Evolutionary conservation across 2,329 filamentous ascomycete genomes (phyloP).

Genomic region (Penicillium sp.): DNA sequence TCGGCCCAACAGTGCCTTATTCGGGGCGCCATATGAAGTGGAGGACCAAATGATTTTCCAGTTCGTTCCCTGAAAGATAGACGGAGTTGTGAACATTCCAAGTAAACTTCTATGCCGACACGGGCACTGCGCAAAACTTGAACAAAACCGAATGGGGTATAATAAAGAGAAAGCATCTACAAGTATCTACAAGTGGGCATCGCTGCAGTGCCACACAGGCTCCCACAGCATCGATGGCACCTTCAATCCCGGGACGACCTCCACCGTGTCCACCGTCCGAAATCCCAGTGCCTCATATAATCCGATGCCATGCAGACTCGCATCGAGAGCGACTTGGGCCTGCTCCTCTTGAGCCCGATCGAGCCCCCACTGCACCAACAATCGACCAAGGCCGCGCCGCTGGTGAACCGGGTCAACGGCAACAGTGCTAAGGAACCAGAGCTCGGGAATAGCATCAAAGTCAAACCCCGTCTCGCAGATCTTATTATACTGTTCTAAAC

Average conservation of each 20-base stretch:
- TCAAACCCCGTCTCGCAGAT: conserved; percentile 2
- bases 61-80: too few relatives aligned
- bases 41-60: too few relatives aligned
- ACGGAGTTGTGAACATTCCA: too few relatives aligned
- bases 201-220: too few relatives aligned
- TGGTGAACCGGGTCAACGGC: conserved; percentile 20
- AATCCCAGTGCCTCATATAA: conserved; percentile 14
- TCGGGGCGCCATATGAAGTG: too few relatives aligned
- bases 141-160: too few relatives aligned
- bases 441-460: conserved; percentile 3
- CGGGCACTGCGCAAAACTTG: too few relatives aligned
- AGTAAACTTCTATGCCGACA: too few relatives aligned
- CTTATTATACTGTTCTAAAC: conserved; percentile 5
- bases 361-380: conserved; percentile 22
- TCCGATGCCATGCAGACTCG: conserved; percentile 7
- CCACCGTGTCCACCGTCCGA: conserved; percentile 1
- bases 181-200: too few relatives aligned
- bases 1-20: too few relatives aligned
- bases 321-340: conserved; percentile 16
- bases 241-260: conserved; percentile 6
- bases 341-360: conserved; percentile 21
- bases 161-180: too few relatives aligned
- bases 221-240: conserved; percentile 15
- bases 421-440: conserved; percentile 19
- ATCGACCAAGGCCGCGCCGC: conserved; percentile 18